A percentile compares a stretch with the other conserved stretches of the same genome.
Conservation (phyloP, 1,284 basidiomycete species). For the Apiotrichum akiyoshidainum region DNA sequence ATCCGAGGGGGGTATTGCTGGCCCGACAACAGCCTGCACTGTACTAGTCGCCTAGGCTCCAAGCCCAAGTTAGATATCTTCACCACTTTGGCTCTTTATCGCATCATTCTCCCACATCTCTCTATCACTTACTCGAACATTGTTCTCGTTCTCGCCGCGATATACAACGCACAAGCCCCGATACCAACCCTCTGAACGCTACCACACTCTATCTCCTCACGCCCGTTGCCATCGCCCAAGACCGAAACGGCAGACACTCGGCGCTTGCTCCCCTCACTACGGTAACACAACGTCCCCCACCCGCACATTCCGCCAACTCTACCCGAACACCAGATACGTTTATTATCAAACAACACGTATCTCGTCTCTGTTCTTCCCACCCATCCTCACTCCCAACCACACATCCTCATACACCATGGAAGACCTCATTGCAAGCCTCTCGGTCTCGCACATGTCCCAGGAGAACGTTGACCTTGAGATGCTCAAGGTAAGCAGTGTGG, state of each 20-base stretch:
- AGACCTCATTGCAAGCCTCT: constrained; percentile 47
- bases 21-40: too few relatives aligned
- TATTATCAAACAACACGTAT: too few relatives aligned
- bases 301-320: background rate
- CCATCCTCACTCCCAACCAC: background rate
- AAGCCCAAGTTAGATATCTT: background rate
- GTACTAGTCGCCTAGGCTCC: too few relatives aligned
- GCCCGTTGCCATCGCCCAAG: too few relatives aligned
- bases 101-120: background rate
- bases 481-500: constrained; percentile 36
- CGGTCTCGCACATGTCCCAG: constrained; percentile 40
- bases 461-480: constrained; percentile 43
- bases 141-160: background rate
- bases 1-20: background rate
- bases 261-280: too few relatives aligned
- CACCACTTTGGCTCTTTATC: constrained; percentile 7
- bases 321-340: background rate
- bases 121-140: background rate
- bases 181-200: background rate
- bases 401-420: constrained; percentile 30
- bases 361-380: background rate
- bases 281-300: too few relatives aligned
- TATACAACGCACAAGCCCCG: background rate
- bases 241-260: too few relatives aligned
- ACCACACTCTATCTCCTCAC: background rate